These are phyloP conservation scores for Cercospora janseana DNA, from an alignment of 2,329 filamentous ascomycete genomes.

Conservation along the genomic window DNA sequence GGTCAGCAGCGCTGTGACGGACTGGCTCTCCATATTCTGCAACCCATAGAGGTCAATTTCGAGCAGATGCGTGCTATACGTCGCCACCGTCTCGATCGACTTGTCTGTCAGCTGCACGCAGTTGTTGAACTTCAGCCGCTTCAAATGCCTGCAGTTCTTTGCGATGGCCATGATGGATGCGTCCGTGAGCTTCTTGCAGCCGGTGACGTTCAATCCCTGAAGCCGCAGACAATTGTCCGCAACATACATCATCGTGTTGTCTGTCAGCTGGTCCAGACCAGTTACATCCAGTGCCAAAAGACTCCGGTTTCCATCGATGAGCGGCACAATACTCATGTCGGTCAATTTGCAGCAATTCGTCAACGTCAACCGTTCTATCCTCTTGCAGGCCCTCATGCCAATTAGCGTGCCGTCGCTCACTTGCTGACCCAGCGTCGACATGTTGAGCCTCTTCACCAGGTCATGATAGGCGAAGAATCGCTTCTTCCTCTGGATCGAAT, in stretches of 20 bases:
- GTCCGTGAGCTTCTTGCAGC: slow-evolving; percentile 79
- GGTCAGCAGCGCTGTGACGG: slow-evolving; percentile 75
- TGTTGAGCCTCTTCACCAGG: slow-evolving; percentile 87
- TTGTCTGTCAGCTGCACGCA: slow-evolving; percentile 80
- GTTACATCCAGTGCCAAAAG: slow-evolving; percentile 90
- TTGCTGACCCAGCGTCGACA: slow-evolving; percentile 71
- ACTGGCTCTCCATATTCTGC: slow-evolving; percentile 73
- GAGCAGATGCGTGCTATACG: slow-evolving; percentile 85
- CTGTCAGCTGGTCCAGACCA: slow-evolving; percentile 74
- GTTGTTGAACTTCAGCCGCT: slow-evolving; percentile 93
- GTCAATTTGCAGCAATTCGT: slow-evolving; percentile 85
- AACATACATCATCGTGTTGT: slow-evolving; percentile 72
- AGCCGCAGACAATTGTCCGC: slow-evolving; percentile 78
- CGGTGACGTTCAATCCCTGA: slow-evolving; percentile 90
- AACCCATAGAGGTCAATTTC: slow-evolving; percentile 95
- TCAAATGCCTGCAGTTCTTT: slow-evolving; percentile 78
- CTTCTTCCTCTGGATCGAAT: slow-evolving; percentile 67
- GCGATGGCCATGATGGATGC: slow-evolving; percentile 80
- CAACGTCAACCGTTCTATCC: slow-evolving; percentile 87
- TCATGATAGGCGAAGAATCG: slow-evolving; percentile 86
- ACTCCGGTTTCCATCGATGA: slow-evolving; percentile 75
- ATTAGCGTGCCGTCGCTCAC: slow-evolving; percentile 88
- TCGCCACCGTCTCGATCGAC: slow-evolving; percentile 80
- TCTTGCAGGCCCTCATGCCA: slow-evolving; percentile 79
- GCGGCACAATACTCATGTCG: slow-evolving; percentile 74